These are phyloP conservation scores for Hymenoscyphus linearis DNA, from an alignment of 2,329 filamentous ascomycete species.

Conservation along the genomic window DNA sequence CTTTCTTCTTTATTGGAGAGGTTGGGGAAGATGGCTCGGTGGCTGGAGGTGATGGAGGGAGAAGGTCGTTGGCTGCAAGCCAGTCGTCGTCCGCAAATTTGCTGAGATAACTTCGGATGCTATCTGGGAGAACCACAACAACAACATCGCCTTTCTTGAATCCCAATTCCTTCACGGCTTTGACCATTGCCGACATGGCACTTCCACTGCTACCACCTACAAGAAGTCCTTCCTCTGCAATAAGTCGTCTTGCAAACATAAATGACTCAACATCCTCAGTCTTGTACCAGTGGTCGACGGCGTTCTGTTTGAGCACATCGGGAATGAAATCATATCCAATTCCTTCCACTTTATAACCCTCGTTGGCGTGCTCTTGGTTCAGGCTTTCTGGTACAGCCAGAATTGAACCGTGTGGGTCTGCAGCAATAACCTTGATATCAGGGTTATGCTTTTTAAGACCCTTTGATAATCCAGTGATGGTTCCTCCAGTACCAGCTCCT, in stretches of 20 bases:
- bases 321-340: constrained; percentile 99
- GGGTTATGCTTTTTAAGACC: constrained; percentile 84
- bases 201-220: constrained; percentile 93
- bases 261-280: constrained; percentile 92
- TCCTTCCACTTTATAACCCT: constrained; percentile 94
- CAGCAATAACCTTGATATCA: constrained; percentile 81
- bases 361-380: constrained; percentile 75
- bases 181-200: constrained; percentile 76
- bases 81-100: constrained; percentile 99
- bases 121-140: constrained; percentile 89
- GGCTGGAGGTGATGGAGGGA: constrained; percentile 54
- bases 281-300: constrained; percentile 96
- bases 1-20: constrained; percentile 34
- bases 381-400: constrained; percentile 74
- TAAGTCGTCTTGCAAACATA: constrained; percentile 80
- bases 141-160: constrained; percentile 80
- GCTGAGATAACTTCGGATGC: constrained; percentile 93
- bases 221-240: constrained; percentile 88
- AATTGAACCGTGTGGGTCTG: constrained; percentile 88
- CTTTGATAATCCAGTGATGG: constrained; percentile 81
- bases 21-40: constrained; percentile 37
- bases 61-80: constrained; percentile 92
- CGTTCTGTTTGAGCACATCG: constrained; percentile 75
- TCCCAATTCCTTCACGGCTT: constrained; percentile 70
- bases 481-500: constrained; percentile 91